Evolutionary conservation across 2,329 filamentous ascomycete genomes (phyloP), one percentile per base, ranked within the genome.

Genomic region (Fusarium anthophilum): DNA sequence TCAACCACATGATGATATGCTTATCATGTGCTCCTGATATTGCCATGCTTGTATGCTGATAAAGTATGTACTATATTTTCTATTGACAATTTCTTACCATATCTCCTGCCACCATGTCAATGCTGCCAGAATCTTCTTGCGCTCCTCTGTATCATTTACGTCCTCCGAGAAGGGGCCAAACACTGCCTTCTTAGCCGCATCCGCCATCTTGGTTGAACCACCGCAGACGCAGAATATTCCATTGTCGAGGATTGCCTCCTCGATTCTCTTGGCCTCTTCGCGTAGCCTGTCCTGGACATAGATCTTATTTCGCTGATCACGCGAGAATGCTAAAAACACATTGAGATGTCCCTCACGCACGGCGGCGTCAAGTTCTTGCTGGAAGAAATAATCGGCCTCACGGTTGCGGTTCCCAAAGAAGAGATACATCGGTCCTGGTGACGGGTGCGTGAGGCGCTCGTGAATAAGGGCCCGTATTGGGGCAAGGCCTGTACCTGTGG

Each of bases 381-480:
- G 82, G 80, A 96, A 99, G 83, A 95, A 95, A 82, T 90, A 98
- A 80, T 99, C 96, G 0, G 92, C 89, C 0, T 84, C 77, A 17
- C 86, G 83, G 77, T 94, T 97, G 38, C 96, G 91, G 73, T 93
- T 94, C 17, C 96, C 96, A 75, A 94, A 98, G 82, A 98, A 92
- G 4, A 99, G 86, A 2, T 94, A 76, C 7, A 87, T 87, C 0
- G 85, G 84, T 9, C 84, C 76, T 12, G 69, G 57, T 6, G 63
- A 35, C 22, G 72, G 53, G 32, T 82, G 73, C 0, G 78, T 77
- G 47, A 81, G 78, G n/a, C 94, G 92, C 75, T 97, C 92, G 80
- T 93, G 91, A n/a, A 96, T 87, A 75, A 98, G 87, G 9, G 92
- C 90, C 7, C 95, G 91, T 78, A 98, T 91, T 0, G 96, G 95